Evolutionary conservation across 78 protist species (phyloP), one percentile per base, ranked within the genome.

Genomic region (Paratrimastix pyriformis): DNA sequence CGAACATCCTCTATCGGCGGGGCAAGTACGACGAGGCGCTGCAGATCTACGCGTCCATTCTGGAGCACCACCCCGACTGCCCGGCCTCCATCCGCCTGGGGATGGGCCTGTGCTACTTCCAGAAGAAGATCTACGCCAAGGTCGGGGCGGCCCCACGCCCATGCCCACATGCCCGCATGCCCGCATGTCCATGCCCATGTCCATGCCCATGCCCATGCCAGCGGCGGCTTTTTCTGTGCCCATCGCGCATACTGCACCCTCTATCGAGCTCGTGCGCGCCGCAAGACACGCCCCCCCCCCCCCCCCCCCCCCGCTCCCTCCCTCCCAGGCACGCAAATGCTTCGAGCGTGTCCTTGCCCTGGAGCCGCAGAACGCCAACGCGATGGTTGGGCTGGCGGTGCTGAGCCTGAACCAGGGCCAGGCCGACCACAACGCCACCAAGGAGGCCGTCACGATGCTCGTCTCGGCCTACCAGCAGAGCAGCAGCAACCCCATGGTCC

Each of bases 321-420:
- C 43, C 7, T 72, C 80, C 29, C 59, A 48, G 33, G 86, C 89
- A 6, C 69, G 54, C 9, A 60, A 64, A 9, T 37, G 82, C 35
- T 81, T 76, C 24, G 21, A 71, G 65, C 73, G 86, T 6, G 80
- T 75, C 9, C 75, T 85, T 32, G 58, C 76, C 44, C n/a, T 81
- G 40, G 86, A 82, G 35, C 80, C 72, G 40, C 64, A 69, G 21
- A 77, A 85, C 50, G 82, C 76, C 15, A 81, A 77, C 0, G 89
- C 89, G 0, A 7, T 77, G 64, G 68, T 62, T 3, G 86, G 77
- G 18, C 58, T 79, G 29, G 66, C 80, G 44, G 33, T 74, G 33
- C 46, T 72, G 2, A 43, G 57, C 9, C 42, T 71, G 72, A 81
- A 85, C 52, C 29, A 48, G 0, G 45, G 57, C 1, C 33, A 43